These are phyloP conservation scores for Amanita rubescens DNA, from an alignment of 768 basidiomycete genomes.

Conservation along the genomic window DNA sequence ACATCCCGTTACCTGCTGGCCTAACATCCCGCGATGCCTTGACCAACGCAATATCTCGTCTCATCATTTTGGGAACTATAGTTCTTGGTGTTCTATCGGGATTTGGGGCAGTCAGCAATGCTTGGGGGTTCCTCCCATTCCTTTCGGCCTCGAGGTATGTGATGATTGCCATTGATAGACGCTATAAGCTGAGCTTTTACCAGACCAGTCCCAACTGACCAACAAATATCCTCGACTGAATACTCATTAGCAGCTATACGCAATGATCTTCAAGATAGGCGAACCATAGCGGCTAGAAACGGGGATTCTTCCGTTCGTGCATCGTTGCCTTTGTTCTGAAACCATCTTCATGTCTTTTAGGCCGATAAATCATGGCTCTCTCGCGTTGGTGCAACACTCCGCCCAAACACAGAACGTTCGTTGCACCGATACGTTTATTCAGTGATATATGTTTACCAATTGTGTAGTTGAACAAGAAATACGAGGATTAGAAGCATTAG, in stretches of 20 bases:
- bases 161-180: background rate
- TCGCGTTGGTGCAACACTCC: slow-evolving; percentile 42
- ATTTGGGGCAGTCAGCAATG: slow-evolving; percentile 64
- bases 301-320: slow-evolving; percentile 13
- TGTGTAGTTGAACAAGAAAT: slow-evolving; percentile 47
- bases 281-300: slow-evolving; percentile 24
- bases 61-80: slow-evolving; percentile 70
- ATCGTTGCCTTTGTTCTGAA: background rate
- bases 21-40: slow-evolving; percentile 32
- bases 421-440: slow-evolving; percentile 26
- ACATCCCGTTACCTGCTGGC: slow-evolving; percentile 59
- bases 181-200: background rate
- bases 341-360: slow-evolving; percentile 6
- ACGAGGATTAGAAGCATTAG: slow-evolving; percentile 56
- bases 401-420: slow-evolving; percentile 21
- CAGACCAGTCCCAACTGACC: slow-evolving; percentile 37
- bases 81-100: slow-evolving; percentile 79
- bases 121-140: slow-evolving; percentile 52
- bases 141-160: slow-evolving; percentile 23
- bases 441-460: background rate
- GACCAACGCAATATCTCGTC: slow-evolving; percentile 47
- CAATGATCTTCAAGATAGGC: slow-evolving; percentile 43
- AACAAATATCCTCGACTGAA: slow-evolving; percentile 48
- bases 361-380: slow-evolving; percentile 38
- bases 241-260: slow-evolving; percentile 51